These are phyloP conservation scores for Borealophlyctis nickersoniae DNA, from an alignment of 192 early-diverging fungal genomes.

Conservation along the genomic window DNA sequence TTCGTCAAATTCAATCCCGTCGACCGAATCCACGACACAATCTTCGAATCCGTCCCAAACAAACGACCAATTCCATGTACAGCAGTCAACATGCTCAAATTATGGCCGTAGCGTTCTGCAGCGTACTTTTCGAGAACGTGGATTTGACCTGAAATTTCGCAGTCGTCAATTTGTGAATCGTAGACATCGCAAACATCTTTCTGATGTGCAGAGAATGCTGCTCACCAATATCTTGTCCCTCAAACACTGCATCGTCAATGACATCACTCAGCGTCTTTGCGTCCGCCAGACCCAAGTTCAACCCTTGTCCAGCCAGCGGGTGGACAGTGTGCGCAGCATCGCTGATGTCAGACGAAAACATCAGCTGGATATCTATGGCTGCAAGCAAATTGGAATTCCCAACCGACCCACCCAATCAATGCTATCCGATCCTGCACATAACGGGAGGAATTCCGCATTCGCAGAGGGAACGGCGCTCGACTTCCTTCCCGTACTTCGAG, in stretches of 20 bases:
- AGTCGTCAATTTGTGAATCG: background rate
- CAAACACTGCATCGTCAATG: conserved; percentile 59
- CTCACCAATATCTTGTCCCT: conserved; percentile 81
- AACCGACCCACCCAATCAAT: conserved; percentile 69
- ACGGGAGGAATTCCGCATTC: conserved; percentile 73
- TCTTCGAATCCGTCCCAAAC: conserved; percentile 64
- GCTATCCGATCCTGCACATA: conserved; percentile 77
- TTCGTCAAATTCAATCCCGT: conserved; percentile 71
- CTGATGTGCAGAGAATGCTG: no score
- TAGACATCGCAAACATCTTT: conserved; percentile 1
- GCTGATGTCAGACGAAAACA: conserved; percentile 27
- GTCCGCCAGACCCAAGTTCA: conserved; percentile 91
- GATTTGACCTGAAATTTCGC: conserved; percentile 46
- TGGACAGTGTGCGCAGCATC: conserved; percentile 96
- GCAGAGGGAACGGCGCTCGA: conserved; percentile 79
- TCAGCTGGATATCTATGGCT: background rate
- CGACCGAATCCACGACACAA: conserved; percentile 67
- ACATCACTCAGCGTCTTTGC: conserved; percentile 65
- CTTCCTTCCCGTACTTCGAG: conserved; percentile 60
- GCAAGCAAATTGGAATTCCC: background rate
- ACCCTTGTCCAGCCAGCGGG: conserved; percentile 93
- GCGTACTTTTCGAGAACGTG: conserved; percentile 78
- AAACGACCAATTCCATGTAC: conserved; percentile 77
- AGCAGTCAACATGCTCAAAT: conserved; percentile 79
- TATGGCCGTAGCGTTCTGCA: conserved; percentile 74